These are phyloP conservation scores for Prunus persica DNA, from an alignment of 306 rosid species.

Conservation along the genomic window Prunus_persica_NCBIv2 NC_034011.1:24484001-24484500, in stretches of 20 bases:
- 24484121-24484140: background rate
- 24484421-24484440: background rate
- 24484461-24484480: too few relatives aligned
- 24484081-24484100: conserved; percentile 11
- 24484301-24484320: conserved; percentile 77
- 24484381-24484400: conserved; percentile 87
- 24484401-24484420: conserved; percentile 56
- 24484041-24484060: conserved; percentile 90
- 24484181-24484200: background rate
- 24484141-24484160: background rate
- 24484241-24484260: conserved; percentile 95
- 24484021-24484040: conserved; percentile 73
- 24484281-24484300: conserved; percentile 82
- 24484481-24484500: background rate
- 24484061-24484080: conserved; percentile 55
- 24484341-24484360: conserved; percentile 96
- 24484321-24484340: conserved; percentile 89
- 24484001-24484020: conserved; percentile 66
- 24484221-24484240: conserved; percentile 29
- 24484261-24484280: conserved; percentile 75
- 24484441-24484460: background rate
- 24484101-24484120: background rate
- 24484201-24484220: background rate
- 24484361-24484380: conserved; percentile 87
- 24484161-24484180: conserved; percentile 1